Conservation (phyloP, 768 basidiomycete genomes). For the Rickenella mellea region DNA sequence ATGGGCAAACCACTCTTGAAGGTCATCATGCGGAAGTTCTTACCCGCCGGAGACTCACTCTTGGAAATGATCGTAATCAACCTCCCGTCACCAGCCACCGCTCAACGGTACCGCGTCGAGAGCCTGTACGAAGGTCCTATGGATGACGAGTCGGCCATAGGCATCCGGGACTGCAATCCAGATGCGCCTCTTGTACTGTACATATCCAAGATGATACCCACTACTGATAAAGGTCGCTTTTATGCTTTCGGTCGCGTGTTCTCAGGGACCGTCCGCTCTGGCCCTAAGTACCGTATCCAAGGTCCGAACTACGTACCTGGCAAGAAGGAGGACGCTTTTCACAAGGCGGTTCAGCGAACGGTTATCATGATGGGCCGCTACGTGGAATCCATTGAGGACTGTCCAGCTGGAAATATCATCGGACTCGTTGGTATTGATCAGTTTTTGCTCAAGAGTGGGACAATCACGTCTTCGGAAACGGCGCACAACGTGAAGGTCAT, state of each 20-base stretch:
- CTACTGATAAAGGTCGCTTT: conserved; percentile 47
- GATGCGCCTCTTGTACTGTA: conserved; percentile 43
- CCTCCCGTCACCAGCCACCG: conserved; percentile 39
- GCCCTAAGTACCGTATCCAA: conserved; percentile 45
- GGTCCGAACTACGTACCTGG: conserved; percentile 46
- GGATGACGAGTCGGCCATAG: conserved; percentile 45
- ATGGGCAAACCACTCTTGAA: conserved; percentile 43
- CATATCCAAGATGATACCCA: conserved; percentile 47
- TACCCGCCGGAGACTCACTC: conserved; percentile 42
- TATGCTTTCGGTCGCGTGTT: conserved; percentile 51
- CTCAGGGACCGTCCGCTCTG: conserved; percentile 40
- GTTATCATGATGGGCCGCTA: conserved; percentile 45
- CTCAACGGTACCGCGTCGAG: conserved; percentile 42
- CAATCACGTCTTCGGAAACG: conserved; percentile 41
- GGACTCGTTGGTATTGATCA: conserved; percentile 47
- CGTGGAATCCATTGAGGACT: conserved; percentile 44
- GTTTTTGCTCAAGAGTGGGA: conserved; percentile 46
- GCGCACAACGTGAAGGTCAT: conserved; percentile 50
- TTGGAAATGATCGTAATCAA: conserved; percentile 47
- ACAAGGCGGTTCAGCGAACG: conserved; percentile 40
- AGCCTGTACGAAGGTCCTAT: conserved; percentile 45
- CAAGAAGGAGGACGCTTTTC: conserved; percentile 34
- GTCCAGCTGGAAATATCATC: conserved; percentile 44
- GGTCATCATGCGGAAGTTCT: conserved; percentile 41
- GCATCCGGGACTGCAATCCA: conserved; percentile 43